Conservation (phyloP, 2,329 filamentous ascomycete genomes). For the Torrubiellomyces zombiae region DNA sequence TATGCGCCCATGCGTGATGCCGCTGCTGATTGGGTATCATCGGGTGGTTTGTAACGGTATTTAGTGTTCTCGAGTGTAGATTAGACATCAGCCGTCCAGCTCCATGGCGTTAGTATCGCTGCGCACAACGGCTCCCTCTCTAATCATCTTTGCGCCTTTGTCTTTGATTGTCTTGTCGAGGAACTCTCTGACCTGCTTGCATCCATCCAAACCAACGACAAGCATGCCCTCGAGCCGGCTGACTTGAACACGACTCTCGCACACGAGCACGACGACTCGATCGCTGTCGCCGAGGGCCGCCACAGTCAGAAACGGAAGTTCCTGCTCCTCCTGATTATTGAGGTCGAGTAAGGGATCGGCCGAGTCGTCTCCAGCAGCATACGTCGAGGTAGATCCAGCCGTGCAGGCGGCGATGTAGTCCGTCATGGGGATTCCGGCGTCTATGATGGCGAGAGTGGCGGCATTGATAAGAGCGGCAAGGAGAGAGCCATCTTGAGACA, state of each 20-base stretch:
- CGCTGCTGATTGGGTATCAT: too few relatives aligned
- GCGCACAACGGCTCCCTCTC: conserved; percentile 33
- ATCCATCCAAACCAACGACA: conserved; percentile 80
- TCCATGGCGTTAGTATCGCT: conserved; percentile 34
- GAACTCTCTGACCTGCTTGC: conserved; percentile 67
- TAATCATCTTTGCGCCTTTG: conserved; percentile 48
- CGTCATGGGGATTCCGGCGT: conserved; percentile 89
- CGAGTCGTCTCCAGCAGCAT: conserved; percentile 45
- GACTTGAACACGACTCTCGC: conserved; percentile 80
- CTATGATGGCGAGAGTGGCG: conserved; percentile 75
- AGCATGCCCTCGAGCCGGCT: conserved; percentile 79
- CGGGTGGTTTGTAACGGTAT: too few relatives aligned
- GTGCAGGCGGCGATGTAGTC: conserved; percentile 84
- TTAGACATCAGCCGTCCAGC: conserved; percentile 29
- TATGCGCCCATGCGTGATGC: too few relatives aligned
- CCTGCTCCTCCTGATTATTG: conserved; percentile 66
- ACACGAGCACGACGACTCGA: conserved; percentile 60
- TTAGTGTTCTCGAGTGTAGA: too few relatives aligned
- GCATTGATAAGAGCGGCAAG: conserved; percentile 86
- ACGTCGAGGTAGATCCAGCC: conserved; percentile 58
- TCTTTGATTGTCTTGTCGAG: conserved; percentile 65
- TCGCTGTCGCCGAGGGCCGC: conserved; percentile 62
- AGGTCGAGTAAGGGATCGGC: conserved; percentile 69
- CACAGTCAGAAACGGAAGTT: conserved; percentile 77
- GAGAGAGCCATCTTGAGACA: conserved; percentile 78